Base-by-base conservation (phyloP, 305 asterid genomes). In the Fraxinus nigra region DNA sequence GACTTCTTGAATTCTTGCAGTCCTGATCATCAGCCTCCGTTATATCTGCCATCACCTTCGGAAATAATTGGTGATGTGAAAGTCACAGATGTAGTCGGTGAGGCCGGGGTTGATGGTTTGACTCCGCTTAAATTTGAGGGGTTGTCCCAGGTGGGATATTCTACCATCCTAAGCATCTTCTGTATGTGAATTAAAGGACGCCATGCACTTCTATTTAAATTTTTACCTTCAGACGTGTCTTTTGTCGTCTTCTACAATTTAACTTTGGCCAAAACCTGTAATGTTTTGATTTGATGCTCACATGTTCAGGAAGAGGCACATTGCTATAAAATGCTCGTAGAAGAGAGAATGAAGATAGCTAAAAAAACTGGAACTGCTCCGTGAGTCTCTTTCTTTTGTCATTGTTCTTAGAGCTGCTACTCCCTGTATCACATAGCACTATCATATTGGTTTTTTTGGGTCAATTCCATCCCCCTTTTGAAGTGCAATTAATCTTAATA, bases 21-120 rank as follows among this genome's bases (percentile, higher is more conserved):
- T 87, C 99, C 99, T 80, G 98, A 95, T 87, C 87, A 92, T 82
- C 97, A 94, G 83, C 98, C 97, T 85, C 97, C 97, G 78, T 85
- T 95, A 78, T 85, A 88, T 90, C 85, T 94, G 84, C 85, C 87
- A 40, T 81, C 91, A 84, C 89, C 92, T 80, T 85, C 92, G 83
- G 97, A 93, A 78, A 79, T 91, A 92, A 80, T 77, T 84, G 88
- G 82, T 85, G 88, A 86, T 77, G 91, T 82, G 80, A 88, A 82
- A 79, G 85, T 83, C 74, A 84, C 83, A 83, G 87, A 88, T 78
- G 78, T 91, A 85, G 79, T 34, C 78, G 88, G 79, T 77, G 91
- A 84, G 69, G 82, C 8, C 34, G 86, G 81, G 82, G 85, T 65
- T 37, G 78, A 86, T 86, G 87, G 87, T 63, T 80, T 82, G 86